phyloP scores from a whole-genome alignment of 2,329 filamentous ascomycete genomes.

The Decorospora gaudefroyi region DNA sequence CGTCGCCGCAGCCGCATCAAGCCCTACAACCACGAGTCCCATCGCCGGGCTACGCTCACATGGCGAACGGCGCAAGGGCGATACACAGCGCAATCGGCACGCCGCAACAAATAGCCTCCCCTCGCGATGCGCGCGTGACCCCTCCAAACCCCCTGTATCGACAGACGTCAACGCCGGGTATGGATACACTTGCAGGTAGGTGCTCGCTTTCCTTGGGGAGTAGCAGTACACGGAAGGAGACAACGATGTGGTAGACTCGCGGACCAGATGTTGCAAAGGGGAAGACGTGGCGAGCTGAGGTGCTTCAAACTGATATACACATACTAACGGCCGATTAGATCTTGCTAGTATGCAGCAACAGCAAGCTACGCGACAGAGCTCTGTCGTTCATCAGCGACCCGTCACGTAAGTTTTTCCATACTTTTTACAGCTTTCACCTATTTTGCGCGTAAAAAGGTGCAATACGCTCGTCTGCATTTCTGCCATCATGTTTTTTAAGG shows the following conservation, averaged over 20 bases:
- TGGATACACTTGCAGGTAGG: constrained; percentile 55
- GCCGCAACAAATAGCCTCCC: constrained; percentile 35
- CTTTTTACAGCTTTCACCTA: not conserved
- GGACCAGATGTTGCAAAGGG: too few relatives aligned
- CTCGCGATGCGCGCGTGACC: constrained; percentile 42
- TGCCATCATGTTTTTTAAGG: not conserved
- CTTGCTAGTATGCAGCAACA: constrained; percentile 55
- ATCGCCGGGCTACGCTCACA: constrained; percentile 36
- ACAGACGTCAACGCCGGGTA: constrained; percentile 52
- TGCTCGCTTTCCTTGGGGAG: constrained; percentile 18
- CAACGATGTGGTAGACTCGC: too few relatives aligned
- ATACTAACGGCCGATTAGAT: constrained; percentile 43
- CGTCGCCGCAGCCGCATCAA: constrained; percentile 42
- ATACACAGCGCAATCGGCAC: constrained; percentile 43
- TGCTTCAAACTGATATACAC: too few relatives aligned
- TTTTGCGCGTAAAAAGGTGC: not conserved
- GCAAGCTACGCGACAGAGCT: constrained; percentile 48
- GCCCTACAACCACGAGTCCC: constrained; percentile 42
- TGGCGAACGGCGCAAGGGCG: constrained; percentile 37
- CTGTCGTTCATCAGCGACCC: constrained; percentile 41
- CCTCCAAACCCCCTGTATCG: constrained; percentile 46
- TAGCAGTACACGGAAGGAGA: not conserved
- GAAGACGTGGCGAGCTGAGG: too few relatives aligned
- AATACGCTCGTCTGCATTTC: not conserved
- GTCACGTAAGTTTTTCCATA: constrained; percentile 39